Evolutionary conservation across 768 basidiomycete species (phyloP).

Genomic region (Xerocomellus amylosporus): DNA sequence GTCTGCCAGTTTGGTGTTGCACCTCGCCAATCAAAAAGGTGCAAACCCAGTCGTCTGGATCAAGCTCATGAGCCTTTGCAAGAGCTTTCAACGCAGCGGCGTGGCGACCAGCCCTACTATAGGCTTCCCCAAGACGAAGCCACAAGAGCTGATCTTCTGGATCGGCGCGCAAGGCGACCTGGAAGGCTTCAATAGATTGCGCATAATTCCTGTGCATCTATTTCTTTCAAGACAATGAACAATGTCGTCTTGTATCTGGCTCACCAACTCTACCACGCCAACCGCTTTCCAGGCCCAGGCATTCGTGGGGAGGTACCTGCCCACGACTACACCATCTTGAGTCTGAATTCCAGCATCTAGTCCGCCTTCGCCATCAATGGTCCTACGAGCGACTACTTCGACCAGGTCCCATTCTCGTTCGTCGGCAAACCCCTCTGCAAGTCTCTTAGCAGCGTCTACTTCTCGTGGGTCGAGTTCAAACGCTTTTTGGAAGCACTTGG

Average conservation of each 20-base stretch:
- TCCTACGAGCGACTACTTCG: slow-evolving; percentile 87
- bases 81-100: slow-evolving; percentile 89
- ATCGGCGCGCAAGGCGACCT: slow-evolving; percentile 79
- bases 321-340: slow-evolving; percentile 38
- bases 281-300: slow-evolving; percentile 99
- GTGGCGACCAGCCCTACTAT: slow-evolving; percentile 83
- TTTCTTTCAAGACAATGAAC: not conserved
- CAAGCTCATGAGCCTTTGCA: slow-evolving; percentile 65
- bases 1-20: slow-evolving; percentile 71
- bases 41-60: slow-evolving; percentile 80
- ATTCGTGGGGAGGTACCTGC: slow-evolving; percentile 68
- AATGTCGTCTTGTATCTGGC: slow-evolving; percentile 25
- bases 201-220: slow-evolving; percentile 69
- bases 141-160: slow-evolving; percentile 78
- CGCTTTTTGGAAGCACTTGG: slow-evolving; percentile 97
- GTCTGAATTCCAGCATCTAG: slow-evolving; percentile 53
- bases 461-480: slow-evolving; percentile 95
- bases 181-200: slow-evolving; percentile 78
- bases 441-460: slow-evolving; percentile 73
- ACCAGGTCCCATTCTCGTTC: slow-evolving; percentile 95
- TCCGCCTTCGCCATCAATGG: slow-evolving; percentile 92
- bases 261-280: slow-evolving; percentile 86
- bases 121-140: slow-evolving; percentile 90
- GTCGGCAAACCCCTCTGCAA: slow-evolving; percentile 89
- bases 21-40: slow-evolving; percentile 83